A percentile compares a stretch with the other conserved stretches of the same genome.
Conservation (phyloP, 2,329 filamentous ascomycete species). For the Neocatenulostroma microsporum region DNA sequence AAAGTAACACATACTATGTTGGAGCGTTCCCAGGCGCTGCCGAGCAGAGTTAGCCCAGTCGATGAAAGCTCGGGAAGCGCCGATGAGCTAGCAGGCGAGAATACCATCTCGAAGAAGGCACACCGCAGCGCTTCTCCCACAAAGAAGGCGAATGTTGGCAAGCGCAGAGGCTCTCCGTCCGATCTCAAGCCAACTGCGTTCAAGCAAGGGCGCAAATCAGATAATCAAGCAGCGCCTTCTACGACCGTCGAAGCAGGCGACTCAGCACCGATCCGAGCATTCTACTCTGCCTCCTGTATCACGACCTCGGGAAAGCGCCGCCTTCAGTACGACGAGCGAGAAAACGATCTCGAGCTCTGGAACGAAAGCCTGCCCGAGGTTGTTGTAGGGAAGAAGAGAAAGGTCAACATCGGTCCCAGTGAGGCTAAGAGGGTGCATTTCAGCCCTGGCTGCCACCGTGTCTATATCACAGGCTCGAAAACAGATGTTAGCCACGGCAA, state of each 20-base stretch:
- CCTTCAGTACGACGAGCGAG: not conserved
- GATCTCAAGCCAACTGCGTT: slow-evolving; percentile 2
- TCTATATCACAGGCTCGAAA: slow-evolving; percentile 7
- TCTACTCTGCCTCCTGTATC: slow-evolving; percentile 5
- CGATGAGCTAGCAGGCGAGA: slow-evolving; percentile 3
- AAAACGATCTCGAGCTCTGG: slow-evolving; percentile 2
- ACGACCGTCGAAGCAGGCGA: too few species aligned
- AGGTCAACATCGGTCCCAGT: not conserved
- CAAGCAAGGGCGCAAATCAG: too few species aligned
- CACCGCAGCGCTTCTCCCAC: slow-evolving; percentile 2
- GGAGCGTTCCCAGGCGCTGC: too few species aligned
- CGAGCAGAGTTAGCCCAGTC: slow-evolving; percentile 1
- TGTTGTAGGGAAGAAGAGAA: not conserved
- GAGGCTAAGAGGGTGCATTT: slow-evolving; percentile 1
- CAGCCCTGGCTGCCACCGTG: not conserved
- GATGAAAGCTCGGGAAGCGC: slow-evolving; percentile 1
- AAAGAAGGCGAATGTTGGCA: not conserved
- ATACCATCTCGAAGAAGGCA: not conserved
- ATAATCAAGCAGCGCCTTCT: too few species aligned
- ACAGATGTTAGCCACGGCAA: slow-evolving; percentile 7
- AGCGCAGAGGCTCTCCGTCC: not conserved
- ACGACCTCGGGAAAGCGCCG: too few species aligned
- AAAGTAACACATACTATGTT: too few species aligned
- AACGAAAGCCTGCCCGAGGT: not conserved
- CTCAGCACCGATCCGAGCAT: slow-evolving; percentile 5